Evolutionary conservation across 1,284 basidiomycete species (phyloP).

Genomic region (Anthracocystis setariae): DNA sequence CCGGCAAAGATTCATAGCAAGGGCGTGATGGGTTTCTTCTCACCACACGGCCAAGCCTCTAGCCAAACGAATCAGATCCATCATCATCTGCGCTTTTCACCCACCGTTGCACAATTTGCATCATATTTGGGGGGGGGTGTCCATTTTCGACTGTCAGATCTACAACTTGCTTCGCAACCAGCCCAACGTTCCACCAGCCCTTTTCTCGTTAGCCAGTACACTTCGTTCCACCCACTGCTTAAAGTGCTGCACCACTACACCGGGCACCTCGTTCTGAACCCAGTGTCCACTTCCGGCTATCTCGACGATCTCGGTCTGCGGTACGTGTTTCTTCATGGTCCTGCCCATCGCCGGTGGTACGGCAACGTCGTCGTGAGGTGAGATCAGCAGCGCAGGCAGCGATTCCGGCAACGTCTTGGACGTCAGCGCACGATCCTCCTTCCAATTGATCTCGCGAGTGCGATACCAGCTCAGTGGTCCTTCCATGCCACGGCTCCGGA

Average conservation of each 20-base stretch:
- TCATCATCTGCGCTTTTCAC: too few species aligned
- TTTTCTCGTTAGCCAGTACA: slow-evolving; percentile 45
- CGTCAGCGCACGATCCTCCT: slow-evolving; percentile 41
- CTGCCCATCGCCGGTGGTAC: slow-evolving; percentile 41
- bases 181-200: slow-evolving; percentile 27
- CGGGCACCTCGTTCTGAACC: slow-evolving; percentile 50
- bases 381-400: slow-evolving; percentile 40
- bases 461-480: slow-evolving; percentile 61
- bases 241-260: slow-evolving; percentile 33
- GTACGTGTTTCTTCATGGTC: slow-evolving; percentile 47
- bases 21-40: too few species aligned
- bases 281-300: slow-evolving; percentile 42
- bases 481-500: slow-evolving; percentile 55
- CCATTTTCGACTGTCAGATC: too few species aligned
- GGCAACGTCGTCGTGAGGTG: slow-evolving; percentile 47
- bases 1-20: too few species aligned
- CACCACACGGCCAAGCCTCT: too few species aligned
- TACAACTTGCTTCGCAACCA: slow-evolving; percentile 39
- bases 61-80: too few species aligned
- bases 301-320: slow-evolving; percentile 40
- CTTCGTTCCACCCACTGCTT: slow-evolving; percentile 47
- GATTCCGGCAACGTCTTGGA: slow-evolving; percentile 37
- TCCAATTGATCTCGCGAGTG: slow-evolving; percentile 52
- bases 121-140: too few species aligned
- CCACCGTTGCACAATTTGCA: too few species aligned